Evolutionary conservation across 2,329 filamentous ascomycete species (phyloP).

Genomic region (Chaetomium sp.): DNA sequence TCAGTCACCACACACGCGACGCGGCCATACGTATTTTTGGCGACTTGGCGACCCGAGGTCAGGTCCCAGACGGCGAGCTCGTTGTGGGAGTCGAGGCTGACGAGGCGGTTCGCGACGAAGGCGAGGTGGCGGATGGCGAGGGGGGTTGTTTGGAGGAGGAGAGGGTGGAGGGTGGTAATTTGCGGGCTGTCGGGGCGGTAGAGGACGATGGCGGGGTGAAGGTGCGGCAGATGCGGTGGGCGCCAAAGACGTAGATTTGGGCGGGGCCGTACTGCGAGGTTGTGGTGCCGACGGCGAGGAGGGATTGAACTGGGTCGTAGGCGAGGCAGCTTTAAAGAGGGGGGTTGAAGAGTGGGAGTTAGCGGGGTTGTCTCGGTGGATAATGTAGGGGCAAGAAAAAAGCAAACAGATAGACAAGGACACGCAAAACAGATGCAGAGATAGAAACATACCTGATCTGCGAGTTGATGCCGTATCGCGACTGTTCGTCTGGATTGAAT

Average conservation of each 20-base stretch:
- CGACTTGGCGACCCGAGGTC: slow-evolving; percentile 65
- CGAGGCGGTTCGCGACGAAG: slow-evolving; percentile 82
- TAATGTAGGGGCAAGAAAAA: background rate
- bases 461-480: slow-evolving; percentile 79
- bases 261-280: slow-evolving; percentile 84
- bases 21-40: slow-evolving; percentile 74
- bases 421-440: background rate
- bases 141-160: slow-evolving; percentile 52
- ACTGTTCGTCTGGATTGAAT: slow-evolving; percentile 82
- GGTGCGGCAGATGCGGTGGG: slow-evolving; percentile 76
- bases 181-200: slow-evolving; percentile 34
- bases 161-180: background rate
- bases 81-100: slow-evolving; percentile 83
- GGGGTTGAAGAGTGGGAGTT: background rate
- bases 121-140: slow-evolving; percentile 76
- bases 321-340: slow-evolving; percentile 62
- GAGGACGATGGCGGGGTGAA: slow-evolving; percentile 49
- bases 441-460: slow-evolving; percentile 60
- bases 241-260: slow-evolving; percentile 86
- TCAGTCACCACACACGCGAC: slow-evolving; percentile 78
- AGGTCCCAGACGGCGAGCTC: slow-evolving; percentile 85
- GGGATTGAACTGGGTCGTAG: slow-evolving; percentile 91
- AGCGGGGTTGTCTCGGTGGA: background rate
- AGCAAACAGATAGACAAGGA: background rate
- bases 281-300: slow-evolving; percentile 88